Percentiles rank a stretch among this genome's conserved stretches.
Conservation (phyloP, 2,329 filamentous ascomycete genomes). For the Xylaria sp. region DNA sequence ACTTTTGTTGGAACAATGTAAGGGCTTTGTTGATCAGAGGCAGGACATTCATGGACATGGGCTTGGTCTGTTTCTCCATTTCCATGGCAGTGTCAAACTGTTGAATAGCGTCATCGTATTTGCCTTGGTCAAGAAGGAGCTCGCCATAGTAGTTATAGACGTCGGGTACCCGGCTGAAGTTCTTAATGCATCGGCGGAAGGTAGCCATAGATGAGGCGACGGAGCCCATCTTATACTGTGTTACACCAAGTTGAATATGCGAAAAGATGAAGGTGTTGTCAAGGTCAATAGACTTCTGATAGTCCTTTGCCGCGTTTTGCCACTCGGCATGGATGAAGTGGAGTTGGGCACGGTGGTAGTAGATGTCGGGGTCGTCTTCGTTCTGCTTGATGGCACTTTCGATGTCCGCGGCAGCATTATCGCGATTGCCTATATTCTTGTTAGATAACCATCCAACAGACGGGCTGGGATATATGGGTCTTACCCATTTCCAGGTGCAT, state of each 20-base stretch:
- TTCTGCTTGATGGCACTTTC: constrained; percentile 86
- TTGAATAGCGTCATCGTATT: constrained; percentile 93
- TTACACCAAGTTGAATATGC: constrained; percentile 98
- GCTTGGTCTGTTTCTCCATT: constrained; percentile 95
- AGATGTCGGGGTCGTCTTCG: constrained; percentile 91
- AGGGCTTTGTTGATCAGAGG: constrained; percentile 99
- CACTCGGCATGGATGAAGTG: constrained; percentile 98
- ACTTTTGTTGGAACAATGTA: constrained; percentile 97
- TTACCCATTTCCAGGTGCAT: constrained; percentile 93
- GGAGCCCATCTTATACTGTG: constrained; percentile 99
- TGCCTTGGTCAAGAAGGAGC: constrained; percentile 93
- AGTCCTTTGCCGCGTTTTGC: constrained; percentile 93
- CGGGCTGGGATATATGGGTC: constrained; percentile 41
- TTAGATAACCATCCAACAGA: constrained; percentile 10
- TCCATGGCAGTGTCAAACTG: constrained; percentile 99
- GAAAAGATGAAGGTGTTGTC: constrained; percentile 98
- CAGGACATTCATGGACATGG: constrained; percentile 95
- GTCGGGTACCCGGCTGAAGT: constrained; percentile 94
- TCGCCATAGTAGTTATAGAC: constrained; percentile 99
- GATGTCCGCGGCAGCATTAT: constrained; percentile 89
- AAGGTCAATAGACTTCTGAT: constrained; percentile 98
- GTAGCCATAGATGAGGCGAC: constrained; percentile 98
- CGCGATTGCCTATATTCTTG: constrained; percentile 72
- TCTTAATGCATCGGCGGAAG: constrained; percentile 97
- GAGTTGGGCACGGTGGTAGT: constrained; percentile 97